Conservation (phyloP, 2,329 filamentous ascomycete species). For the Samsoniella hepiali region DNA sequence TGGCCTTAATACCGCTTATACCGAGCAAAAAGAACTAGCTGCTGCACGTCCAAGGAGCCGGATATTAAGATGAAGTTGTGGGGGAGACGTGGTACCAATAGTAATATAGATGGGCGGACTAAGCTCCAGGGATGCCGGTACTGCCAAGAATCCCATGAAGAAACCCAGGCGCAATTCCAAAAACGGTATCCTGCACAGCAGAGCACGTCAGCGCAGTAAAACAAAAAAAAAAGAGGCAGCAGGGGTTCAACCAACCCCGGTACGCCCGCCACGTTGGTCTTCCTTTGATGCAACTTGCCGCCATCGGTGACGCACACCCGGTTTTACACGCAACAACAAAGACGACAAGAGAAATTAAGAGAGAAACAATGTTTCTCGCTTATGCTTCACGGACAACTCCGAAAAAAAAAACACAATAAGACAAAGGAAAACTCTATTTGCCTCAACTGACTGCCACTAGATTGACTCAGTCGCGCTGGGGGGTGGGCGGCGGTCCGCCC, state of each 20-base stretch:
- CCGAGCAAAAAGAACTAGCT: not conserved
- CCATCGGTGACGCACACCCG: not conserved
- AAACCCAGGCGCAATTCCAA: not conserved
- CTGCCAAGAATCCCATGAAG: not conserved
- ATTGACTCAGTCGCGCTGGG: constrained; percentile 2
- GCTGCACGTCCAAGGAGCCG: not conserved
- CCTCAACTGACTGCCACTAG: not conserved
- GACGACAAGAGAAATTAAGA: not conserved
- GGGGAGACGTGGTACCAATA: not conserved
- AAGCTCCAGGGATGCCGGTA: not conserved
- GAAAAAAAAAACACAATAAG: not conserved
- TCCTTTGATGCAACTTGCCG: not conserved
- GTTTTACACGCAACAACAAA: not conserved
- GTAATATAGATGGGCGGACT: not conserved
- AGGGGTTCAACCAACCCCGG: not conserved
- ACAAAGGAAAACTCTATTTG: not conserved
- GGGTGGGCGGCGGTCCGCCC: not conserved
- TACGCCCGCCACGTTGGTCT: not conserved
- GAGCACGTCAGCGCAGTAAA: not conserved
- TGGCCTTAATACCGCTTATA: constrained; percentile 11
- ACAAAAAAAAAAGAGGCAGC: no score
- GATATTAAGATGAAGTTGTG: constrained; percentile 9
- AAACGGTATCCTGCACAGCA: not conserved
- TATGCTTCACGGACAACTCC: not conserved
- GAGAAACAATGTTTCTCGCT: not conserved